Evolutionary conservation across 768 basidiomycete genomes (phyloP), one percentile per base, ranked within the genome.

Genomic region (Pisolithus tinctorius): DNA sequence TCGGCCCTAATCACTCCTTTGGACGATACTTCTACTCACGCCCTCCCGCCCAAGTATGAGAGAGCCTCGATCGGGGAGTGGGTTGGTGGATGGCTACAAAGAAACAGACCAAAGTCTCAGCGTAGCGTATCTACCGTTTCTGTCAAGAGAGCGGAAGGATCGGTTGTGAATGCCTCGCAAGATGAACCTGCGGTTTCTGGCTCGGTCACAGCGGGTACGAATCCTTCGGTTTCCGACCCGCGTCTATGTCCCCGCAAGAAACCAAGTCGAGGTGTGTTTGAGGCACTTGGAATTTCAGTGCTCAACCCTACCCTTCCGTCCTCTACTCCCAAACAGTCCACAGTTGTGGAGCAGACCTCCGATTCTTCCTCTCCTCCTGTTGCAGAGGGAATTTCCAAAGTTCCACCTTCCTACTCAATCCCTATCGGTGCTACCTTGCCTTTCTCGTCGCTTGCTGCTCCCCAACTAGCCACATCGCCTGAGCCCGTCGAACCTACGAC

Each of bases 61-160:
- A 66, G 58, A 49, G 59, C 69, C 8, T 65, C 63, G 3, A 58
- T 87, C 44, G 81, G 83, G 17, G 83, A 85, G 45, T 90, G 88
- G 88, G 80, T 89, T 75, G 86, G 87, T 0, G 81, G 78, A 0
- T 86, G 80, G 82, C 83, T 86, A 75, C 72, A 69, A 16, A 83
- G 82, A 62, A 74, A 78, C 31, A 78, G 68, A 56, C 43, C 62
- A 34, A 71, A 64, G 51, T 54, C 56, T 16, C 53, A 58, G n/a
- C 60, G 65, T 23, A 50, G 58, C 45, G 16, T 63, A n/a, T 46
- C 60, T 23, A 44, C 52, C 7, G 14, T 51, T 6, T 13, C 54
- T 38, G 61, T 58, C 55, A 69, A 56, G 38, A 60, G 67, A 26
- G 23, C 8, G 17, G 7, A 26, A 34, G 62, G 66, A 39, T 29